Base-by-base conservation (phyloP, 2,329 filamentous ascomycete genomes). In the Phoma herbarum region DNA sequence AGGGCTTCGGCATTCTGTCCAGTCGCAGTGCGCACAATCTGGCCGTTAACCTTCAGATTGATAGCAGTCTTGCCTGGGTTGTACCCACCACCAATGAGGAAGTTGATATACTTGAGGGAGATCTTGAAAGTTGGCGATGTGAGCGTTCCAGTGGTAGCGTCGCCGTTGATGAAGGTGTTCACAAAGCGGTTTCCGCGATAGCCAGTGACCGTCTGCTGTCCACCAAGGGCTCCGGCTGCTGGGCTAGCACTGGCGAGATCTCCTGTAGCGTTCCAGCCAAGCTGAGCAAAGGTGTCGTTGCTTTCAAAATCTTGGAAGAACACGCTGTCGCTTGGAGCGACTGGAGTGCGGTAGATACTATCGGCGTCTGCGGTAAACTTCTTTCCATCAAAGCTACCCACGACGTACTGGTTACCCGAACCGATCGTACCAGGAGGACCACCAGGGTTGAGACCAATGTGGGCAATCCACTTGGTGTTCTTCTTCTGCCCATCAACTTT, bases 341-440 rank as follows among this genome's bases (percentile, higher is more conserved):
- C 22, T 26, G 41, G 41, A 22, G 41, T 22, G 22, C 20, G 41
- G 22, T 25, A 43, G 41, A 43, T 25, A 22, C 41, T 43, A 26
- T 43, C 16, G 41, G 41, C 41, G 22, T 43, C 41, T 43, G 41
- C 41, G 20, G 41, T 43, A 22, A 43, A 43, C 20, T 25, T 43
- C 41, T 43, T 43, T 26, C 41, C 41, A 43, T 43, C 41, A 16
- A 43, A 43, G 41, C 41, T 43, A 26, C 41, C 41, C 41, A 43
- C 41, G 22, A 43, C 41, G 41, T 43, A 43, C 22, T 43, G 41
- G 41, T 20, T 43, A 43, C 41, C 41, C 22, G 41, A 43, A 43
- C 41, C 41, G 20, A 43, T 43, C 41, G 41, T 43, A 43, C 41
- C 41, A 43, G 41, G 41, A 43, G 41, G 41, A 43, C 41, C 41